Evolutionary conservation across 192 early-diverging fungal genomes (phyloP).

Genomic region (Gaertneriomyces sp.): DNA sequence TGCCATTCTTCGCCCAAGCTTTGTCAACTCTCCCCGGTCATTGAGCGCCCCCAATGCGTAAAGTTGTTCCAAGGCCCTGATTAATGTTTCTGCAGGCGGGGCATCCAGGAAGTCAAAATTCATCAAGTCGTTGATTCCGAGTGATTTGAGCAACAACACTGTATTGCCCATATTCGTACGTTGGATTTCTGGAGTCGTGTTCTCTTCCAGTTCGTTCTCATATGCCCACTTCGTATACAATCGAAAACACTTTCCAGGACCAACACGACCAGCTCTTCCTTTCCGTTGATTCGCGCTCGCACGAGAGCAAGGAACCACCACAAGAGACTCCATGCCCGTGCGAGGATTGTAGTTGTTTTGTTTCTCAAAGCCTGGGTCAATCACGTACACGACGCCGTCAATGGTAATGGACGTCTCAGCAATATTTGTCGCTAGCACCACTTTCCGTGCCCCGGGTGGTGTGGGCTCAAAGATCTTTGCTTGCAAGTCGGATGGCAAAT

Average conservation of each 20-base stretch:
- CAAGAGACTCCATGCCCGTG: conserved; percentile 95
- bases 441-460: conserved; percentile 64
- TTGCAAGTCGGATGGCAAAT: conserved; percentile 91
- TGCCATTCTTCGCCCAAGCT: conserved; percentile 94
- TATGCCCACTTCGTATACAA: conserved; percentile 93
- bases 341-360: conserved; percentile 96
- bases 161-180: conserved; percentile 88
- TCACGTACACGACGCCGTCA: conserved; percentile 94
- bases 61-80: conserved; percentile 89
- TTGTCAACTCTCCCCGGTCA: conserved; percentile 88
- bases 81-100: conserved; percentile 86
- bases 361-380: conserved; percentile 94
- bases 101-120: conserved; percentile 99
- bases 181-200: conserved; percentile 95
- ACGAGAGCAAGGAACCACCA: conserved; percentile 85
- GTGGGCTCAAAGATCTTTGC: conserved; percentile 93
- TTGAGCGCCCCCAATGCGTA: conserved; percentile 92
- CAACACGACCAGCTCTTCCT: conserved; percentile 95
- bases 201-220: conserved; percentile 90
- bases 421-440: conserved; percentile 97
- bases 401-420: conserved; percentile 98
- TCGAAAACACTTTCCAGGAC: conserved; percentile 91
- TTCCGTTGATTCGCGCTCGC: conserved; percentile 92
- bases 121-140: conserved; percentile 88
- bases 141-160: conserved; percentile 89